Evolutionary conservation across 2,329 filamentous ascomycete genomes (phyloP), one percentile per base, ranked within the genome.

Genomic region (Colletotrichum sp.): DNA sequence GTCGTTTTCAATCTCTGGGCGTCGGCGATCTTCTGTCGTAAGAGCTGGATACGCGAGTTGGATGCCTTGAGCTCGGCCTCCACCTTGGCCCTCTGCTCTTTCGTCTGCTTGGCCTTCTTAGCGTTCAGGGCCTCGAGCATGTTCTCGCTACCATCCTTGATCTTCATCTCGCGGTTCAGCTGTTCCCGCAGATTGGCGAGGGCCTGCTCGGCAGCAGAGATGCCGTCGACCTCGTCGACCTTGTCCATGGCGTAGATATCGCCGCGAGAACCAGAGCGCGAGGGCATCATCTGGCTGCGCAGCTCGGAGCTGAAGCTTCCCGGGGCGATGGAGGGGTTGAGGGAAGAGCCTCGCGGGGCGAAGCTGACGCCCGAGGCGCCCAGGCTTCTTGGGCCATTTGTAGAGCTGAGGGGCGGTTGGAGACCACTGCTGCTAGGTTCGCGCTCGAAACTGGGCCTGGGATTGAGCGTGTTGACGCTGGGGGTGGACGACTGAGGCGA

Each of bases 111-210:
- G 62, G 95, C 94, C 84, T 98, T 98, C 86, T 99, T 99, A 60
- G 93, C 91, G 84, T 98, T 95, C 79, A 99, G 87, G 15, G 97
- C 97, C 87, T 99, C 97, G 52, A 99, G 89, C 91, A 99, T 93
- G 83, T 99, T 99, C 88, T 99, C 97, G 74, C 96, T 98, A 24
- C 97, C 97, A 81, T 96, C 95, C 85, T 98, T 98, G 83, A 99
- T 99, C 89, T 99, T 99, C 87, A 96, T 93, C 87, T 99, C 98
- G 81, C 98, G 96, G 79, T 96, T 96, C 78, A 99, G 93, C 81
- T 94, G 92, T 80, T 98, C 96, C 81, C 94, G 93, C 78, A 98
- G 90, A 68, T 92, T 89, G 26, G 93, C 91, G 80, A 98, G 92
- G 55, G 92, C 91, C 84, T 95, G 93, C 83, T 98, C 95, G 16